A percentile compares a stretch with the other conserved stretches of the same genome.
These are phyloP conservation scores for Bipolaris gigantea DNA, from an alignment of 2,329 filamentous ascomycete species.

Conservation along the genomic window DNA sequence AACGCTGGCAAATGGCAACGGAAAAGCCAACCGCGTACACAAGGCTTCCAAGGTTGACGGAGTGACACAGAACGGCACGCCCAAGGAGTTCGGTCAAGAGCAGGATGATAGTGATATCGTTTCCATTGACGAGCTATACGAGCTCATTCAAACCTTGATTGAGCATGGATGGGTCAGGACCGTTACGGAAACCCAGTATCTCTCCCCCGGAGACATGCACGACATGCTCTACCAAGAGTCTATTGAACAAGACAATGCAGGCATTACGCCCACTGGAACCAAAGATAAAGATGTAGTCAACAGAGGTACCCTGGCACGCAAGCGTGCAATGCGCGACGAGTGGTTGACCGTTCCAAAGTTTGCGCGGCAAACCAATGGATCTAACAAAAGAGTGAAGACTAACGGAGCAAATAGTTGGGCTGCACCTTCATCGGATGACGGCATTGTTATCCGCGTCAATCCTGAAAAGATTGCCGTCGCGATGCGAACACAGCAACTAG, in stretches of 20 bases:
- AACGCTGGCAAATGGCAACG: slow-evolving; percentile 13
- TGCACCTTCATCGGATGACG: slow-evolving; percentile 54
- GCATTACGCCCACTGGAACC: slow-evolving; percentile 59
- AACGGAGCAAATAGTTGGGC: slow-evolving; percentile 28
- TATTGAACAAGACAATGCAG: slow-evolving; percentile 55
- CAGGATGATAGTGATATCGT: slow-evolving; percentile 38
- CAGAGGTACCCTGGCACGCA: slow-evolving; percentile 59
- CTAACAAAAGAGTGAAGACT: slow-evolving; percentile 39
- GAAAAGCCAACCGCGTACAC: slow-evolving; percentile 16
- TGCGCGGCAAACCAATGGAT: slow-evolving; percentile 23
- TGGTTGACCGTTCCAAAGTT: slow-evolving; percentile 37
- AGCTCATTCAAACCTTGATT: slow-evolving; percentile 55
- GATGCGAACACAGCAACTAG: slow-evolving; percentile 76
- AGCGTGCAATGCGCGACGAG: slow-evolving; percentile 53
- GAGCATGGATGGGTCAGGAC: slow-evolving; percentile 69
- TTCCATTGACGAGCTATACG: slow-evolving; percentile 47
- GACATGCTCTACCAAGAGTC: slow-evolving; percentile 65
- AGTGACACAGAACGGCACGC: slow-evolving; percentile 5
- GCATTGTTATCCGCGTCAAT: slow-evolving; percentile 77
- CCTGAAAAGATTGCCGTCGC: slow-evolving; percentile 82
- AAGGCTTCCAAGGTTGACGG: slow-evolving; percentile 16
- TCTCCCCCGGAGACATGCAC: slow-evolving; percentile 59
- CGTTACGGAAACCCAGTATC: slow-evolving; percentile 54
- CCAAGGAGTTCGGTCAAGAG: slow-evolving; percentile 13
- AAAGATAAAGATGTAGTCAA: slow-evolving; percentile 69